Evolutionary conservation across 169 alveolate species (phyloP), one percentile per base, ranked within the genome.

Genomic region (Cystoisospora suis): DNA sequence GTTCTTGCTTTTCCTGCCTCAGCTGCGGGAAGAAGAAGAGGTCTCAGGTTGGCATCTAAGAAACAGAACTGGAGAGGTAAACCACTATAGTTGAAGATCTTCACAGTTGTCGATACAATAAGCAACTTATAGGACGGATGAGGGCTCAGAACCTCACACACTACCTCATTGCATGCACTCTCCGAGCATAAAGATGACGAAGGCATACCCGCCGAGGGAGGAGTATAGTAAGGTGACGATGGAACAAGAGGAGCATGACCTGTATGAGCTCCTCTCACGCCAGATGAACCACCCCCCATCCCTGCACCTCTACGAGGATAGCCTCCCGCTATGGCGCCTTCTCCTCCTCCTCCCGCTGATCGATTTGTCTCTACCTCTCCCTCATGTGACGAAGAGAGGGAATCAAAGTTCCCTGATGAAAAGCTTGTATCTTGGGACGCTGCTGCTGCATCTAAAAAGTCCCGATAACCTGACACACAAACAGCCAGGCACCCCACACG

Each of bases 121-220:
- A 96, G 91, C 90, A 96, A 91, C 93, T 96, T 96, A 91, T 94
- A 95, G 65, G 96, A 94, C 23, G 97, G 97, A 83, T 95, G 95
- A 27, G 98, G 98, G 12, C 96, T 93, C 89, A 94, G 85, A 42
- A 96, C 96, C 89, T 95, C 96, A 88, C 97, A 95, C 9, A 96
- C 91, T 40, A 86, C 80, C 69, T 88, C 88, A 81, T 85, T 70
- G 59, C 34, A 38, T 75, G 58, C 49, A 27, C 45, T 1, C 42
- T 65, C 77, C 45, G 45, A 7, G 61, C 61, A 12, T 9, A 49
- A 20, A n/a, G n/a, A n/a, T n/a, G n/a, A n/a, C n/a, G n/a, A n/a
- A n/a, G n/a, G n/a, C 61, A 49, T 9, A 49, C 61, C 61, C n/a
- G 20, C 61, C 61, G 61, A 49, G 9, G 77, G 29, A n/a, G 77